A percentile compares a stretch with the other conserved stretches of the same genome.
Evolutionary conservation across 768 basidiomycete genomes (phyloP).

Genomic region (Boletus insuetus): DNA sequence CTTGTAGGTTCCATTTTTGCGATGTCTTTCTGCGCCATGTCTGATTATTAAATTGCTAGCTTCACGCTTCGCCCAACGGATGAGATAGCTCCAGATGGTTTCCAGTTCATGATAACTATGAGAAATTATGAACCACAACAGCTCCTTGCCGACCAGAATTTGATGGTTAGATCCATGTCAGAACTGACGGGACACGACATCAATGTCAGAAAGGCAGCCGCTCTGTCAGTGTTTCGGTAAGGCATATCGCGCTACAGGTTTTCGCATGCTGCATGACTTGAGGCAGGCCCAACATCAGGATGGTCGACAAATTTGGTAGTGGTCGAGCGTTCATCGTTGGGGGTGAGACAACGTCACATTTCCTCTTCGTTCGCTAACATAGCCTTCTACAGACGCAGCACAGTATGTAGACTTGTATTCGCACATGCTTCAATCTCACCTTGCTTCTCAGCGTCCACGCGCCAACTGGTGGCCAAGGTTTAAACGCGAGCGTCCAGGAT

Average conservation of each 20-base stretch:
- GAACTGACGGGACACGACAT: constrained; percentile 30
- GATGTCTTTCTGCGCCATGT: background rate
- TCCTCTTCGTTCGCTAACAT: background rate
- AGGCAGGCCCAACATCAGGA: constrained; percentile 46
- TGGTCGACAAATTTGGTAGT: constrained; percentile 40
- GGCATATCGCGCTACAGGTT: constrained; percentile 5
- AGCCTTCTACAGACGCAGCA: constrained; percentile 40
- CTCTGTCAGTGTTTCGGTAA: constrained; percentile 30
- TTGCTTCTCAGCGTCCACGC: constrained; percentile 17
- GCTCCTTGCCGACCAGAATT: constrained; percentile 20
- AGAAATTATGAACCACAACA: constrained; percentile 12
- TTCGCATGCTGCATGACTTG: constrained; percentile 10
- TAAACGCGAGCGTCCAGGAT: constrained; percentile 38
- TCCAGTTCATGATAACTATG: constrained; percentile 12
- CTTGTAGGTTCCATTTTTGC: background rate
- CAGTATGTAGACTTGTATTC: constrained; percentile 26
- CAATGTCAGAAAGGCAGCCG: constrained; percentile 28
- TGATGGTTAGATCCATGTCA: constrained; percentile 31
- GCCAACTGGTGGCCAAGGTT: constrained; percentile 30
- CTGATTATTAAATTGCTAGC: background rate
- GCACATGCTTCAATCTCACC: background rate
- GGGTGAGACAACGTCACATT: constrained; percentile 24
- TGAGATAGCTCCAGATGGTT: constrained; percentile 21
- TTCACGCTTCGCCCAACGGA: constrained; percentile 15
- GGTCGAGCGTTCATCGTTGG: constrained; percentile 50